A percentile compares a stretch with the other conserved stretches of the same genome.
Evolutionary conservation across 352 stramenopile genomes (phyloP).

Genomic region (Pythium vanterpoolii): DNA sequence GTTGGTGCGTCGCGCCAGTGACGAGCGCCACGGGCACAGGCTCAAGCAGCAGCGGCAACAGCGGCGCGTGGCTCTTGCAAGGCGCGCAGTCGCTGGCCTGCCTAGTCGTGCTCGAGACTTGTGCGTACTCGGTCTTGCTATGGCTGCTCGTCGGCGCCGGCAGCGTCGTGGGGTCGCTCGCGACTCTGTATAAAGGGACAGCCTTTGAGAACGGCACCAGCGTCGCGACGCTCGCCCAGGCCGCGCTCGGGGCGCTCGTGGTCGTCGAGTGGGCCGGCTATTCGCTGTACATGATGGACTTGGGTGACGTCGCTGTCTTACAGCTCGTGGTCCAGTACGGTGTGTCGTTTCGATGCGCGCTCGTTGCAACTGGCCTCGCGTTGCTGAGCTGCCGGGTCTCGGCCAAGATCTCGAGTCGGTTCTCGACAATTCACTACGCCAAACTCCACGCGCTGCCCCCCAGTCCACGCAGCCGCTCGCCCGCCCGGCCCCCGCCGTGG

Average conservation of each 20-base stretch:
- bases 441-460: slow-evolving; percentile 14
- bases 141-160: slow-evolving; percentile 27
- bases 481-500: neutral
- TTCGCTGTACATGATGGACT: slow-evolving; percentile 45
- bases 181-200: slow-evolving; percentile 20
- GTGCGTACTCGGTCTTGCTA: slow-evolving; percentile 41
- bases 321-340: slow-evolving; percentile 38
- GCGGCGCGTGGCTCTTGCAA: slow-evolving; percentile 42
- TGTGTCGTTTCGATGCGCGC: slow-evolving; percentile 35
- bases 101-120: slow-evolving; percentile 56
- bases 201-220: slow-evolving; percentile 18
- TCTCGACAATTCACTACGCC: slow-evolving; percentile 7
- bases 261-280: slow-evolving; percentile 55
- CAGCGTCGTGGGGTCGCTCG: slow-evolving; percentile 20
- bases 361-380: slow-evolving; percentile 22
- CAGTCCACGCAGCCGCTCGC: slow-evolving; percentile 17
- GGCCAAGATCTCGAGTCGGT: slow-evolving; percentile 11
- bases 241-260: slow-evolving; percentile 35
- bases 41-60: neutral
- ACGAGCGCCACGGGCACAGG: too few relatives aligned
- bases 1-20: slow-evolving; percentile 36
- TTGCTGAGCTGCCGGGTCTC: slow-evolving; percentile 7
- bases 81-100: slow-evolving; percentile 52
- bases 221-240: slow-evolving; percentile 36
- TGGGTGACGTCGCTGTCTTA: slow-evolving; percentile 31